Evolutionary conservation across 1,139 yeast genomes (phyloP).

Genomic region (Candida buenavistaensis): DNA sequence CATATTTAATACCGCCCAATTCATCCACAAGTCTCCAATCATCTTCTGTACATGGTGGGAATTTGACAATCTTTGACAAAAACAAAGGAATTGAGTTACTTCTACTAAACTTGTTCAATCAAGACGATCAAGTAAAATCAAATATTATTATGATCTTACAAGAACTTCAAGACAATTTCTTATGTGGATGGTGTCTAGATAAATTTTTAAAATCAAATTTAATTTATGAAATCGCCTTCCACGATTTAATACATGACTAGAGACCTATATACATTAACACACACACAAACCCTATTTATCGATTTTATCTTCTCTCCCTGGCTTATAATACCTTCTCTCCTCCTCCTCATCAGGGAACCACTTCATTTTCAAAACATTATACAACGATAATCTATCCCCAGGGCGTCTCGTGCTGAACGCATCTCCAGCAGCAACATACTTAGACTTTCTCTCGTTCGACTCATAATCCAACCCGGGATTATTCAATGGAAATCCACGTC

Average conservation of each 20-base stretch:
- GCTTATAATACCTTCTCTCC: slow-evolving; percentile 14
- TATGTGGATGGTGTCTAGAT: slow-evolving; percentile 50
- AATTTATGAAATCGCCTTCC: slow-evolving; percentile 44
- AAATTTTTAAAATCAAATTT: slow-evolving; percentile 38
- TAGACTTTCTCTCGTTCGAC: slow-evolving; percentile 46
- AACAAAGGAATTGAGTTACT: slow-evolving; percentile 48
- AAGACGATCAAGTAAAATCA: slow-evolving; percentile 41
- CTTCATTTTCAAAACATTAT: slow-evolving; percentile 28
- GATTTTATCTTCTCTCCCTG: slow-evolving; percentile 15
- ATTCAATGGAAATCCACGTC: slow-evolving; percentile 39
- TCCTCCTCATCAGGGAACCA: slow-evolving; percentile 16
- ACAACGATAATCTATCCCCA: slow-evolving; percentile 45
- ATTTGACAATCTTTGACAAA: slow-evolving; percentile 45
- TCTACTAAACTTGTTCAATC: slow-evolving; percentile 34
- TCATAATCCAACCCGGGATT: slow-evolving; percentile 26
- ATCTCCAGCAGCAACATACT: slow-evolving; percentile 65
- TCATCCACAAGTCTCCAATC: slow-evolving; percentile 44
- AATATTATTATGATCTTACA: slow-evolving; percentile 46
- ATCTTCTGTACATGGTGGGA: slow-evolving; percentile 42
- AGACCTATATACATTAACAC: too few species aligned
- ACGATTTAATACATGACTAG: slow-evolving; percentile 26
- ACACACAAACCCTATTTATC: slow-evolving; percentile 6
- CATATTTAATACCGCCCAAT: slow-evolving; percentile 47
- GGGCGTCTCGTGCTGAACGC: slow-evolving; percentile 55
- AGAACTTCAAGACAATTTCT: slow-evolving; percentile 45